phyloP scores from a whole-genome alignment of 2,329 filamentous ascomycete genomes.

The Cercospora canescens region DNA sequence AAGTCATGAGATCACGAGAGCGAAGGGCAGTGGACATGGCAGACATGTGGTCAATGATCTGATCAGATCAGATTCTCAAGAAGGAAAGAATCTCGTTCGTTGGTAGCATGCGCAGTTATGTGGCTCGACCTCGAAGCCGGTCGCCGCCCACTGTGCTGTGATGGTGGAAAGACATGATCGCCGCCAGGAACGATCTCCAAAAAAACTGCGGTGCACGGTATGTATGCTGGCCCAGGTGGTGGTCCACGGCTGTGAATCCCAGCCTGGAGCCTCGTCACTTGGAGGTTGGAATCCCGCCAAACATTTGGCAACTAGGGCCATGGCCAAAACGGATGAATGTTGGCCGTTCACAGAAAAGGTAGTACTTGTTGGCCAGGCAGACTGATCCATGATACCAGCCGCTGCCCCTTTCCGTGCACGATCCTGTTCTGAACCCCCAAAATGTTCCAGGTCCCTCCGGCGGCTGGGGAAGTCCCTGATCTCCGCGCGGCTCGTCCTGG shows the following conservation, averaged over 20 bases:
- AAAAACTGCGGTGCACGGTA: not conserved
- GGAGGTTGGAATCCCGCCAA: not conserved
- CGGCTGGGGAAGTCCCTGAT: not conserved
- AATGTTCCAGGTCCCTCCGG: not conserved
- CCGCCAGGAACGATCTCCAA: not conserved
- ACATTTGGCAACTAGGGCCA: not conserved
- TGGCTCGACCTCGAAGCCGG: not conserved
- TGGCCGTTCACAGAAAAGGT: not conserved
- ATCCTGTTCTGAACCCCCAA: not conserved
- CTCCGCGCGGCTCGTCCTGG: not conserved
- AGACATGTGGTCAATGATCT: no score
- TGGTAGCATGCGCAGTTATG: no score
- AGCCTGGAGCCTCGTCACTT: not conserved
- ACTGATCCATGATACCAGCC: not conserved
- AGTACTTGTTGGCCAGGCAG: not conserved
- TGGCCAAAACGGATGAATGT: not conserved
- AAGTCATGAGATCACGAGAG: no score
- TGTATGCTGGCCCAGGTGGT: not conserved
- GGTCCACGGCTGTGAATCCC: not conserved
- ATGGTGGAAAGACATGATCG: not conserved
- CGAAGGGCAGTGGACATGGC: no score
- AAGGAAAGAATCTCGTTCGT: no score
- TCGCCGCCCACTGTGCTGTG: not conserved
- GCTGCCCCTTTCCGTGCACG: not conserved
- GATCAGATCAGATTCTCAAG: no score